These are phyloP conservation scores for Coccomyxa sp. DNA, from an alignment of 139 green algal genomes.

Conservation along the genomic window DNA sequence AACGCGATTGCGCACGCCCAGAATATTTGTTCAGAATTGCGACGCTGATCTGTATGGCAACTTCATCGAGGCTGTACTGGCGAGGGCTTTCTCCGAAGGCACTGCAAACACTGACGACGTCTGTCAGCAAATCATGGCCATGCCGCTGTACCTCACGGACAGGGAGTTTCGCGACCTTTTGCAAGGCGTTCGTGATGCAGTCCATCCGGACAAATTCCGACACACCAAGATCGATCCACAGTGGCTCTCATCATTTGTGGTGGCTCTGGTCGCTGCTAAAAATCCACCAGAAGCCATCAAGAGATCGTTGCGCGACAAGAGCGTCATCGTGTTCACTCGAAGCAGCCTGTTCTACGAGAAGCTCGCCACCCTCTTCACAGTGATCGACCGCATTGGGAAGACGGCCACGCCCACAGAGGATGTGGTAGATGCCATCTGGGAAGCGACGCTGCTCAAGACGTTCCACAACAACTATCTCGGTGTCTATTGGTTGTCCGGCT, in stretches of 20 bases:
- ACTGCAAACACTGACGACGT: neutral
- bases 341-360: neutral
- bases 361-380: neutral
- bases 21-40: neutral
- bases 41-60: neutral
- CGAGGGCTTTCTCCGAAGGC: neutral
- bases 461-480: neutral
- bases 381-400: neutral
- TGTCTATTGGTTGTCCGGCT: neutral
- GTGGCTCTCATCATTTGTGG: neutral
- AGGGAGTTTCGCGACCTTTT: neutral
- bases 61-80: neutral
- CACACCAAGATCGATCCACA: neutral
- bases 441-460: neutral
- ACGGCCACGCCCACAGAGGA: neutral
- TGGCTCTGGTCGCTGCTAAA: neutral
- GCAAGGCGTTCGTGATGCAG: neutral
- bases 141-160: neutral
- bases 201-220: neutral
- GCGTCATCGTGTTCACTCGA: neutral
- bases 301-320: neutral
- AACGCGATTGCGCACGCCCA: neutral
- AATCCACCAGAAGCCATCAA: slow-evolving; percentile 1
- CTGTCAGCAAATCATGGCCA: neutral
- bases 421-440: neutral